Evolutionary conservation across 1,284 basidiomycete species (phyloP).

Genomic region (Acaromyces ingoldii): DNA sequence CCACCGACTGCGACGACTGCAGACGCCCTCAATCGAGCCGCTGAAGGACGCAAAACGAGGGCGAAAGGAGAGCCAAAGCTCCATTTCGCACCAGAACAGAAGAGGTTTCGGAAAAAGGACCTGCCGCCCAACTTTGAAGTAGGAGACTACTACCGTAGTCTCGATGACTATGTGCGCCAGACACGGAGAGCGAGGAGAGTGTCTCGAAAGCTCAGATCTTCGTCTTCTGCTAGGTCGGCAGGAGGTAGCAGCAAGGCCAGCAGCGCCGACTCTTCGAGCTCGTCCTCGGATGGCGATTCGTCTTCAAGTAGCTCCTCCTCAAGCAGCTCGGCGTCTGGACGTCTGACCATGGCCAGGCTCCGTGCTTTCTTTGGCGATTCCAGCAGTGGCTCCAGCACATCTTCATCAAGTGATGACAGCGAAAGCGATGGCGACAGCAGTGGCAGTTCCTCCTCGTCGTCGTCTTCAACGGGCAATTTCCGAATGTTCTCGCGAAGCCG

Average conservation of each 20-base stretch:
- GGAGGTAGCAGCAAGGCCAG: conserved; percentile 20
- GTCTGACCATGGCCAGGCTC: conserved; percentile 39
- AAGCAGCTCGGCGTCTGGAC: conserved; percentile 21
- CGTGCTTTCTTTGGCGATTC: conserved; percentile 46
- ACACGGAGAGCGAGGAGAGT: conserved; percentile 26
- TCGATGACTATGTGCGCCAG: conserved; percentile 41
- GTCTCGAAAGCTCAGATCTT: conserved; percentile 7
- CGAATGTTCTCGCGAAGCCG: background rate
- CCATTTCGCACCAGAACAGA: conserved; percentile 43
- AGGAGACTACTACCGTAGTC: conserved; percentile 42
- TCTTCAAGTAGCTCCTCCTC: conserved; percentile 19
- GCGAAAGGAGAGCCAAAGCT: conserved; percentile 30
- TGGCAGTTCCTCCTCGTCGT: conserved; percentile 22
- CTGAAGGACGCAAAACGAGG: conserved; percentile 9
- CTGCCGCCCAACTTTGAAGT: conserved; percentile 38
- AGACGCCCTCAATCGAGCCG: conserved; percentile 3
- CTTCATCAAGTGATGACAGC: conserved; percentile 1
- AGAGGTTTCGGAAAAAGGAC: conserved; percentile 37
- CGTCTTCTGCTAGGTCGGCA: conserved; percentile 7
- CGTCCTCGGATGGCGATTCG: conserved; percentile 14
- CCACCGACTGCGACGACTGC: conserved; percentile 9
- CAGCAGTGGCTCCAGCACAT: conserved; percentile 10
- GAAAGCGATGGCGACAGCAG: background rate
- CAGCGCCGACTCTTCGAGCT: no score
- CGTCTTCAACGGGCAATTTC: conserved; percentile 12